Evolutionary conservation across 2,329 filamentous ascomycete genomes (phyloP), one percentile per base, ranked within the genome.

Genomic region (Aspergillus luchuensis): DNA sequence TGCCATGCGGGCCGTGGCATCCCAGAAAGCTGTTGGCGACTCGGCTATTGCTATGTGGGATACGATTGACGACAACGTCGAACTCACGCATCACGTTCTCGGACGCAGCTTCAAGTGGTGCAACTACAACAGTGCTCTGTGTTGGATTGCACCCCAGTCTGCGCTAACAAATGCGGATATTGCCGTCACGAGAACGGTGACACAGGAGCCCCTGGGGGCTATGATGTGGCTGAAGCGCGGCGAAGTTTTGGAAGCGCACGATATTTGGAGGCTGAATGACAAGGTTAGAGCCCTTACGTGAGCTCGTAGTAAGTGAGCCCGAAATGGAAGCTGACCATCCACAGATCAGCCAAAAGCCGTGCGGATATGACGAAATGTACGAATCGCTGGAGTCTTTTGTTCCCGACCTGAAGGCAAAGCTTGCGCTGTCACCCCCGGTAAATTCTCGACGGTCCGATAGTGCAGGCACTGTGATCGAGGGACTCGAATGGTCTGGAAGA

Each of bases 181-280:
- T 4, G 66, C 70, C 8, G 58, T 58, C 17, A 64, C 69, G 2
- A 53, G 47, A 19, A 59, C 58, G 1, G 41, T 63, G 17, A 30
- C 45, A 8, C 56, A 61, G 13, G 69, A 76, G 55, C 76, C 76
- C 7, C 60, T 79, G 4, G 76, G 76, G 17, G 76, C 76, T 1
- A 68, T 79, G 54, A 72, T 73, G 65, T 79, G 73, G 72, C 62
- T 79, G 60, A 79, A 78, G 62, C 69, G 72, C 13, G 68, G 72
- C 33, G 63, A 67, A 23, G 72, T 73, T 7, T 71, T 78, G 63
- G 64, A 71, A 19, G 62, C 71, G 5, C 76, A 78, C 41, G 69
- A 76, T 39, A 57, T 63, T 10, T 78, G 75, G 74, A 67, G 65
- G 52, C 64, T 49, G 11, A 72, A 72, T 57, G 48, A 45, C 13